Conservation (phyloP, 2,329 filamentous ascomycete species). For the Hirsutella thompsonii region DNA sequence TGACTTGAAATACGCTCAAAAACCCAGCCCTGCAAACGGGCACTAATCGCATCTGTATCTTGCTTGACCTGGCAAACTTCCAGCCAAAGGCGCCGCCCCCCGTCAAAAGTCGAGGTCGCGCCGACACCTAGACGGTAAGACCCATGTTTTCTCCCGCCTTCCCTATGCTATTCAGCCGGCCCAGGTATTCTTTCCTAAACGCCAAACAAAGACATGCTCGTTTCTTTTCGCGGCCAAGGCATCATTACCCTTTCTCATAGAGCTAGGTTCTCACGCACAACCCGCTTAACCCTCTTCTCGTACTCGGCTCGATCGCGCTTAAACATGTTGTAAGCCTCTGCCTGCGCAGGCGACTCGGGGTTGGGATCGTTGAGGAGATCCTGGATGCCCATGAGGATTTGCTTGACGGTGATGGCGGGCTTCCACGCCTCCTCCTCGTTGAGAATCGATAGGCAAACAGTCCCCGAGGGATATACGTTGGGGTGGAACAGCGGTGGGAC, state of each 20-base stretch:
- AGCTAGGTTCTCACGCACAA: constrained; percentile 82
- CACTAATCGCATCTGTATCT: too few species aligned
- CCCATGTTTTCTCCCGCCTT: neutral
- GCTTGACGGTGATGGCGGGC: constrained; percentile 95
- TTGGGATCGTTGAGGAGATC: constrained; percentile 94
- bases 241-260: constrained; percentile 44
- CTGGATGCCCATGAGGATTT: constrained; percentile 92
- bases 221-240: neutral
- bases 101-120: constrained; percentile 1
- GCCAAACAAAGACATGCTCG: constrained; percentile 12
- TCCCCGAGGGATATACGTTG: constrained; percentile 96
- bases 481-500: constrained; percentile 92
- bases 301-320: constrained; percentile 84
- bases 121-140: neutral
- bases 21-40: too few species aligned
- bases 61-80: neutral
- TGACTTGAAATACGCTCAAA: too few species aligned
- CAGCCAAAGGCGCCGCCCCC: constrained; percentile 1
- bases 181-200: constrained; percentile 18
- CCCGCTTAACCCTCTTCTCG: constrained; percentile 72
- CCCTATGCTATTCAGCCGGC: neutral
- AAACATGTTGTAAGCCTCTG: constrained; percentile 93
- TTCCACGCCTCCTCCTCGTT: constrained; percentile 99
- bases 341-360: constrained; percentile 90
- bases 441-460: constrained; percentile 89